These are phyloP conservation scores for Globisporangium yorkense DNA, from an alignment of 352 stramenopile genomes.

Conservation along the genomic window DNA sequence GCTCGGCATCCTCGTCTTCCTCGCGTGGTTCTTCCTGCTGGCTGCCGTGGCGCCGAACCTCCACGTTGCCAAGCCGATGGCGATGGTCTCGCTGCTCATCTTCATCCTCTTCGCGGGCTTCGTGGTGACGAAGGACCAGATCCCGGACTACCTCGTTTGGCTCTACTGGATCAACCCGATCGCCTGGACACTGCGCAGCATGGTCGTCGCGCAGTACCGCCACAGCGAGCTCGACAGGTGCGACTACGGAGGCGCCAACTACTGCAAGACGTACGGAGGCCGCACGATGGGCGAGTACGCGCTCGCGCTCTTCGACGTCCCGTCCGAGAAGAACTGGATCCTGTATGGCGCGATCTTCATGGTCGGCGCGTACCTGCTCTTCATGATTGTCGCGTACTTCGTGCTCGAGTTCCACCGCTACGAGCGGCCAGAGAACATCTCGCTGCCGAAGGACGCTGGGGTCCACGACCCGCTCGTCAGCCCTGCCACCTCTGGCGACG, in stretches of 20 bases:
- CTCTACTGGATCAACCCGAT: constrained; percentile 73
- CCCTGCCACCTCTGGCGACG: constrained; percentile 4
- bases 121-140: constrained; percentile 40
- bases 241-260: constrained; percentile 30
- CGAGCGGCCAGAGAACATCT: constrained; percentile 46
- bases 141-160: constrained; percentile 58
- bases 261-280: constrained; percentile 27
- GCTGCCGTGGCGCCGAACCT: constrained; percentile 28
- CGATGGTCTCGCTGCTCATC: constrained; percentile 47
- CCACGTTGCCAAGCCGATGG: constrained; percentile 49
- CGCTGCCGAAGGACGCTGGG: constrained; percentile 18
- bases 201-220: constrained; percentile 46
- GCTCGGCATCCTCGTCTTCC: constrained; percentile 46
- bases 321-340: constrained; percentile 37
- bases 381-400: constrained; percentile 43
- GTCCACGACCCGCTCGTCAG: constrained; percentile 1
- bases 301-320: constrained; percentile 41
- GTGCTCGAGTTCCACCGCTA: constrained; percentile 60
- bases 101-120: constrained; percentile 72
- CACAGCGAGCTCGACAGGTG: constrained; percentile 28
- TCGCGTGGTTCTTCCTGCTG: constrained; percentile 50
- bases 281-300: constrained; percentile 46
- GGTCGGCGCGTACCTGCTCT: constrained; percentile 36
- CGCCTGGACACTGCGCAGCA: constrained; percentile 38
- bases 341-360: constrained; percentile 41